These are phyloP conservation scores for Arthrobotrys pseudoclavata DNA, from an alignment of 2,329 filamentous ascomycete species.

Conservation along the genomic window DNA sequence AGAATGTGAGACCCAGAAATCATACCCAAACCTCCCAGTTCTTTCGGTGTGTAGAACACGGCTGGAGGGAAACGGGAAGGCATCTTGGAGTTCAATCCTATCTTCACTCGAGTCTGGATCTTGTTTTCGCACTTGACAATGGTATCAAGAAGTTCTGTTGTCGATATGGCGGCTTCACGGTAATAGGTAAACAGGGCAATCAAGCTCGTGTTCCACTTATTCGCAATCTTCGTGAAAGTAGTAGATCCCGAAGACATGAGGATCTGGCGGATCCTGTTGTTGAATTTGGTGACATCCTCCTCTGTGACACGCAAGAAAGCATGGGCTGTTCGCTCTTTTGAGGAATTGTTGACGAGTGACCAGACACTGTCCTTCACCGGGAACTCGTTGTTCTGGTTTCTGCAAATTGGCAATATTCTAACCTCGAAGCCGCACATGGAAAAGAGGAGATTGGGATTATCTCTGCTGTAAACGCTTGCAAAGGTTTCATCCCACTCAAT, in stretches of 20 bases:
- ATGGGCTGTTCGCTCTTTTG: conserved; percentile 95
- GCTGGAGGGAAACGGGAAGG: conserved; percentile 97
- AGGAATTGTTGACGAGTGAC: conserved; percentile 95
- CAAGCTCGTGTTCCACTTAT: conserved; percentile 99
- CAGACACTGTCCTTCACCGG: conserved; percentile 98
- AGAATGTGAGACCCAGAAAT: conserved; percentile 98
- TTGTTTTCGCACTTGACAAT: conserved; percentile 99
- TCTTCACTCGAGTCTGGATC: conserved; percentile 98
- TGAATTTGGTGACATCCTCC: conserved; percentile 98
- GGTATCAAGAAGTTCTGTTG: conserved; percentile 91
- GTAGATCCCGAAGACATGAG: conserved; percentile 99
- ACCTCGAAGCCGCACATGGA: conserved; percentile 99
- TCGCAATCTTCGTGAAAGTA: conserved; percentile 99
- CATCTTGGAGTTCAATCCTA: conserved; percentile 99
- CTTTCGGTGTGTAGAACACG: conserved; percentile 98
- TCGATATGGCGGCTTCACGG: conserved; percentile 95
- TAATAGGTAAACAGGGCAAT: conserved; percentile 99
- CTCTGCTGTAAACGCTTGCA: conserved; percentile 95
- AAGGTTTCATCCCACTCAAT: conserved; percentile 99
- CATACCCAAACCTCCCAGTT: conserved; percentile 96
- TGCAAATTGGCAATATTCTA: conserved; percentile 91
- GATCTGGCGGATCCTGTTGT: conserved; percentile 98
- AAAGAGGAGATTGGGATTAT: conserved; percentile 96
- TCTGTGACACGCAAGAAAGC: conserved; percentile 98
- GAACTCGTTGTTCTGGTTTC: conserved; percentile 96